A percentile compares a stretch with the other conserved stretches of the same genome.
Conservation (phyloP, 805 yeast genomes). For the Pichia californica region DNA sequence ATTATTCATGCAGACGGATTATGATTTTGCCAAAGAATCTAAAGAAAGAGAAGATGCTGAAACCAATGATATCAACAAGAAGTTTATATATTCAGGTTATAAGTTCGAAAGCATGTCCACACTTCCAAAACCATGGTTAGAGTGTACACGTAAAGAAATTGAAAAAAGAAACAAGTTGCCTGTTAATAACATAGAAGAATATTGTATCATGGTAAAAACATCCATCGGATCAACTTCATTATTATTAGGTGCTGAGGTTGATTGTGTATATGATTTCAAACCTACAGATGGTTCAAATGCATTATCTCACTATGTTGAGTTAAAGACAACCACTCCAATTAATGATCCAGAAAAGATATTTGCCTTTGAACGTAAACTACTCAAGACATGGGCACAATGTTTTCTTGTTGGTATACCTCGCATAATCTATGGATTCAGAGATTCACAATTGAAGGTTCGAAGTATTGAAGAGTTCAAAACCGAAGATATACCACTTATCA, state of each 20-base stretch:
- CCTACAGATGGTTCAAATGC: slow-evolving; percentile 43
- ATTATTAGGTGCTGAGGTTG: slow-evolving; percentile 84
- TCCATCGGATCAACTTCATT: slow-evolving; percentile 71
- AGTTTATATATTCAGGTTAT: slow-evolving; percentile 62
- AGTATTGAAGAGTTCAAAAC: slow-evolving; percentile 71
- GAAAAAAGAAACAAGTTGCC: slow-evolving; percentile 55
- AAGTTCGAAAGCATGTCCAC: slow-evolving; percentile 82
- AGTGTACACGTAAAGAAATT: slow-evolving; percentile 56
- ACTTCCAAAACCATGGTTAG: slow-evolving; percentile 67
- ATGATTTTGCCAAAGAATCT: slow-evolving; percentile 26
- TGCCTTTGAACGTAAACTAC: slow-evolving; percentile 68
- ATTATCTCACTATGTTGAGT: slow-evolving; percentile 72
- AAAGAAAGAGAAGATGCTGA: slow-evolving; percentile 25
- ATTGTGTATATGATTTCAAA: slow-evolving; percentile 79
- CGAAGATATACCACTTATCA: slow-evolving; percentile 66
- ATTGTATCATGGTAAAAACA: slow-evolving; percentile 71
- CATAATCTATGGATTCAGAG: slow-evolving; percentile 81
- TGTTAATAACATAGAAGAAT: slow-evolving; percentile 73
- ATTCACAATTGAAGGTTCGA: slow-evolving; percentile 55
- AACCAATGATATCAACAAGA: slow-evolving; percentile 28
- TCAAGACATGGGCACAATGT: slow-evolving; percentile 89
- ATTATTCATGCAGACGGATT: slow-evolving; percentile 49
- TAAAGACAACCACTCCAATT: slow-evolving; percentile 64
- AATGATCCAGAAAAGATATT: slow-evolving; percentile 50
- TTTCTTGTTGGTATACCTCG: slow-evolving; percentile 80